These are phyloP conservation scores for Kurtzmaniella quercitrusa DNA, from an alignment of 1,139 yeast genomes.

Conservation along the genomic window DNA sequence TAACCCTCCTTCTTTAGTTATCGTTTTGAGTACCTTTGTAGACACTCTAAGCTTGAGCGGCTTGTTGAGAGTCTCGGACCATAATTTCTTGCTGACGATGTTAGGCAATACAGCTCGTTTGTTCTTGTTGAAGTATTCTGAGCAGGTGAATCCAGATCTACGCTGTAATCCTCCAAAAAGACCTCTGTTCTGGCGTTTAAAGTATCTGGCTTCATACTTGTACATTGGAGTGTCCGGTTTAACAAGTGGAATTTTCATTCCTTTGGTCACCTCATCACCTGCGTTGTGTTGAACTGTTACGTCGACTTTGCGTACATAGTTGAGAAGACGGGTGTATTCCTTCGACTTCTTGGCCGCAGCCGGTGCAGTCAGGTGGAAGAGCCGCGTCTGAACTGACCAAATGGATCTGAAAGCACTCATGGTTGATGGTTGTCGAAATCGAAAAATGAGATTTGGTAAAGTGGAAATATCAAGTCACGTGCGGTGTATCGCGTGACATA, in stretches of 20 bases:
- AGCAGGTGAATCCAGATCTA: constrained; percentile 70
- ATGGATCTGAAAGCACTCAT: constrained; percentile 3
- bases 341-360: constrained; percentile 8
- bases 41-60: constrained; percentile 58
- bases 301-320: constrained; percentile 36
- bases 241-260: constrained; percentile 42
- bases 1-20: constrained; percentile 89
- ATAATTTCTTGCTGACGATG: constrained; percentile 65
- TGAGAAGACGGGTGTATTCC: constrained; percentile 36
- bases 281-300: constrained; percentile 26
- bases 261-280: constrained; percentile 31
- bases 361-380: constrained; percentile 3
- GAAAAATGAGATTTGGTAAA: neutral
- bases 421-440: neutral
- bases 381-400: constrained; percentile 4
- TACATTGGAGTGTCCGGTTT: constrained; percentile 64
- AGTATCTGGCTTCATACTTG: constrained; percentile 71
- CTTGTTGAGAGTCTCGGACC: constrained; percentile 76
- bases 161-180: constrained; percentile 86
- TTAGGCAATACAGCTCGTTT: constrained; percentile 82
- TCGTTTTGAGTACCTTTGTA: constrained; percentile 80
- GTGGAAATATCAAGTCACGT: neutral
- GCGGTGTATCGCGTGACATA: neutral
- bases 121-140: constrained; percentile 70
- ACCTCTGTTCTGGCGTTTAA: constrained; percentile 84